Base-by-base conservation (phyloP, 495 filamentous ascomycete genomes). In the Aspergillus saccharolyticus region DNA sequence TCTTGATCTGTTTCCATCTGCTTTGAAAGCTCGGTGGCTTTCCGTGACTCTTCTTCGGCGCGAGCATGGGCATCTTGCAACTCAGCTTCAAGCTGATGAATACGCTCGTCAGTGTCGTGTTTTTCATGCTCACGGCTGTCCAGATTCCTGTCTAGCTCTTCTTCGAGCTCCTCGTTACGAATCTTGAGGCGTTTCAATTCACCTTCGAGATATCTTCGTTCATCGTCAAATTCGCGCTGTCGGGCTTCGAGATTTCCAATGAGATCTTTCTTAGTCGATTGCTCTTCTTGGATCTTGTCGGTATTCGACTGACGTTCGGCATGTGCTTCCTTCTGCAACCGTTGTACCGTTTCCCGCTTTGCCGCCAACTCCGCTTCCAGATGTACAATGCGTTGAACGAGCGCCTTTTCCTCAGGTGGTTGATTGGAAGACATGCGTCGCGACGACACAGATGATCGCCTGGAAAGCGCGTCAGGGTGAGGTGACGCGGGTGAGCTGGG, bases 231-330 rank as follows among this genome's bases (percentile, higher is more conserved):
- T 65, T 97, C 93, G 25, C 84, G 84, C 66, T 96, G 89, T 30
- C 90, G 82, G 30, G 92, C 89, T 63, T 97, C 91, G 68, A 99
- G 86, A 64, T 99, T 99, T 43, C 89, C 88, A 67, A 99, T 83
- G 1, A 99, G 82, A 64, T 99, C 94, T 65, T 89, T 85, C 70
- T 99, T 99, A 0, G 89, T 99, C 3, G 89, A 92, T 58, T 90
- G 86, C 14, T 80, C 89, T 66, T 96, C 90, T 59, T 93, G 86
- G 44, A 90, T 82, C 57, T 85, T 86, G 46, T 83, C 78, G 6
- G 76, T 78, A 59, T 83, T 86, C 28, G 89, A 83, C 42, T 86
- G 78, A 24, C 84, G 79, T 63, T 89, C 83, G 3, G 82, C 75
- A 18, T 86, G 82, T 9, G 87, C 81, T 63, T 89, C 83, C 54